Base-by-base conservation (phyloP, 1,139 yeast species). In the Debaryomycetaceae sp. region DNA sequence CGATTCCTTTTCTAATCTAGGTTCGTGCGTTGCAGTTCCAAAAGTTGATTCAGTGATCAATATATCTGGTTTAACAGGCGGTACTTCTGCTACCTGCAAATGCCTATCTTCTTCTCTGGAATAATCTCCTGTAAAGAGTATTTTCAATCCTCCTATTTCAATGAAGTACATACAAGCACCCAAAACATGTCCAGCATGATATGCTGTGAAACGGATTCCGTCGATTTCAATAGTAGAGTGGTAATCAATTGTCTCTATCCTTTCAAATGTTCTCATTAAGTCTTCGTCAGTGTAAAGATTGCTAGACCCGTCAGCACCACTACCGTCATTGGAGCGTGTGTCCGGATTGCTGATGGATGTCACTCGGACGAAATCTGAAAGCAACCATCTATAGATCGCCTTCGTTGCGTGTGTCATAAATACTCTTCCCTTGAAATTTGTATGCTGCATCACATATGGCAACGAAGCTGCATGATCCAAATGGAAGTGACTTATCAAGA, bases 371-470 rank as follows among this genome's bases (percentile, higher is more conserved):
- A 91, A 95, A 72, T 93, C 99, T 49, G 91, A 85, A 47, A 93
- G 68, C 44, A 93, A 75, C 99, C 99, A 93, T 50, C 97, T 78
- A 61, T 91, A 93, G 48, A 93, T 93, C 34, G 99, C 99, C 68
- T 95, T 95, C 1, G 99, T 93, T 6, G 99, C 99, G 63, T 93
- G 98, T 24, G 99, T 93, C 99, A 93, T 93, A 62, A 91, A 93
- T 6, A 95, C 99, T 44, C 97, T 78, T 1, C 99, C 99, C 56
- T 81, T 83, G 72, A 93, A 93, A 54, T 80, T 87, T 0, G 99
- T 93, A 58, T 90, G 96, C 59, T 90, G 97, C 98, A 93, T 91
- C 35, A 93, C 98, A 59, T 91, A 95, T 0, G 99, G 99, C 45
- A 93, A 73, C 0, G 97, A 88, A 0, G 98, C 99, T 1, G 98